Conservation (phyloP, 2,329 filamentous ascomycete genomes). For the Fusarium sp. region DNA sequence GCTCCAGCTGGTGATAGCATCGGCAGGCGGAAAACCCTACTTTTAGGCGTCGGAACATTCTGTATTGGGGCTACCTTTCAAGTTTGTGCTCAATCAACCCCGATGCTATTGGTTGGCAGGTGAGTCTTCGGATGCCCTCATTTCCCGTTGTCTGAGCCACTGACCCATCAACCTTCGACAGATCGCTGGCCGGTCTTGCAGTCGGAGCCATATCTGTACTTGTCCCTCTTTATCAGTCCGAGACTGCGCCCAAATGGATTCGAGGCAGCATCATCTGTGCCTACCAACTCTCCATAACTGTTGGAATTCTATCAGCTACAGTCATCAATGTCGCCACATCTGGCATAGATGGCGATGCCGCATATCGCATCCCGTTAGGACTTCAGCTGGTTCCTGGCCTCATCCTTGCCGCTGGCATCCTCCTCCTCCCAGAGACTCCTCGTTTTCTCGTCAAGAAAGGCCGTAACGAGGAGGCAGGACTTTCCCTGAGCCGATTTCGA, state of each 20-base stretch:
- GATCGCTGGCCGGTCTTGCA: constrained; percentile 79
- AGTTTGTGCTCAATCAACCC: constrained; percentile 73
- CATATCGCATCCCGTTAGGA: constrained; percentile 84
- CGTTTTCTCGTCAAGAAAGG: constrained; percentile 82
- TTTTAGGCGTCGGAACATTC: constrained; percentile 76
- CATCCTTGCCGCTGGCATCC: constrained; percentile 77
- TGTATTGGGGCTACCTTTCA: constrained; percentile 81
- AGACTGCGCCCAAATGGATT: constrained; percentile 88
- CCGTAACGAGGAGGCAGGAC: constrained; percentile 74
- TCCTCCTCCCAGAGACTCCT: constrained; percentile 83
- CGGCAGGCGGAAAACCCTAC: constrained; percentile 79
- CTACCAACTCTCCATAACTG: constrained; percentile 83
- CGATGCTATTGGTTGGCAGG: constrained; percentile 75
- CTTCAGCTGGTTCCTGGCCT: constrained; percentile 83
- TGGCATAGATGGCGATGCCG: constrained; percentile 67
- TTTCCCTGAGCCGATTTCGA: constrained; percentile 79
- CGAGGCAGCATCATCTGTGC: constrained; percentile 81
- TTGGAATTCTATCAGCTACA: constrained; percentile 77
- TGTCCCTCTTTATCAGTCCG: constrained; percentile 85
- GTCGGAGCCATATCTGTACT: constrained; percentile 81
- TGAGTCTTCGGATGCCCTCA: constrained; percentile 56
- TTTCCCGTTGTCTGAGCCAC: constrained; percentile 1
- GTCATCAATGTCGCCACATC: constrained; percentile 79
- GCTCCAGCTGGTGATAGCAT: constrained; percentile 79
- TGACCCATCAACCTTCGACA: constrained; percentile 49